Conservation (phyloP, 495 filamentous ascomycete genomes). For the Cetradonia linearis region DNA sequence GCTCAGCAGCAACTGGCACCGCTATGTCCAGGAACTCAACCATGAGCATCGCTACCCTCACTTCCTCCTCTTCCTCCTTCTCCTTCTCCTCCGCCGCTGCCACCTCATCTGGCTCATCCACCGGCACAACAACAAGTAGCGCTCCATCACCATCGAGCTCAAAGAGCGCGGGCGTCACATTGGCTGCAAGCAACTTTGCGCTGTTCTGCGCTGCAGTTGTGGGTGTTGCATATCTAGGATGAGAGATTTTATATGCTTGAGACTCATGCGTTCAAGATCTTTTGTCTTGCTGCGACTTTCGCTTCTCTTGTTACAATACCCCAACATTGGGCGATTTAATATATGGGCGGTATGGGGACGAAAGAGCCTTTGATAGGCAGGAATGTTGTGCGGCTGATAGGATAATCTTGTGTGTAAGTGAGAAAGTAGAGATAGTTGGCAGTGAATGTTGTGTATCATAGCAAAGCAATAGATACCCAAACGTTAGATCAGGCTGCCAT, state of each 20-base stretch:
- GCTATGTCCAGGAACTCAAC: constrained; percentile 4
- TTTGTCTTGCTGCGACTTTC: not conserved
- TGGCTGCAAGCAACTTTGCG: constrained; percentile 16
- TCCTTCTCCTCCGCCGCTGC: constrained; percentile 3
- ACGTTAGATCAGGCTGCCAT: not conserved
- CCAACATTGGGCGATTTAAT: not conserved
- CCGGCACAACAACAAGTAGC: constrained; percentile 9
- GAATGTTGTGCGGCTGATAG: not conserved
- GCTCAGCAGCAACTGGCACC: constrained; percentile 3
- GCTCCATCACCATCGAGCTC: not conserved
- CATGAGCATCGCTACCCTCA: constrained; percentile 7
- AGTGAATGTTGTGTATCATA: not conserved
- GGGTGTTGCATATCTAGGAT: constrained; percentile 19
- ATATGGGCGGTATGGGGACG: not conserved
- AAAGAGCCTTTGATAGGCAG: not conserved
- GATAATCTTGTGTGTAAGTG: not conserved
- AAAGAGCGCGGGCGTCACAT: constrained; percentile 1
- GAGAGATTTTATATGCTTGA: not conserved
- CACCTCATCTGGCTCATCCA: constrained; percentile 4
- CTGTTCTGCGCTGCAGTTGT: constrained; percentile 12
- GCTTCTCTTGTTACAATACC: constrained; percentile 1
- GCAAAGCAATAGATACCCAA: constrained; percentile 1
- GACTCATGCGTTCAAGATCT: not conserved
- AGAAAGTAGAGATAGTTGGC: not conserved
- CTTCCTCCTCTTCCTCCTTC: not conserved